Evolutionary conservation across 169 alveolate genomes (phyloP), one percentile per base, ranked within the genome.

Genomic region (Babesia sp.): DNA sequence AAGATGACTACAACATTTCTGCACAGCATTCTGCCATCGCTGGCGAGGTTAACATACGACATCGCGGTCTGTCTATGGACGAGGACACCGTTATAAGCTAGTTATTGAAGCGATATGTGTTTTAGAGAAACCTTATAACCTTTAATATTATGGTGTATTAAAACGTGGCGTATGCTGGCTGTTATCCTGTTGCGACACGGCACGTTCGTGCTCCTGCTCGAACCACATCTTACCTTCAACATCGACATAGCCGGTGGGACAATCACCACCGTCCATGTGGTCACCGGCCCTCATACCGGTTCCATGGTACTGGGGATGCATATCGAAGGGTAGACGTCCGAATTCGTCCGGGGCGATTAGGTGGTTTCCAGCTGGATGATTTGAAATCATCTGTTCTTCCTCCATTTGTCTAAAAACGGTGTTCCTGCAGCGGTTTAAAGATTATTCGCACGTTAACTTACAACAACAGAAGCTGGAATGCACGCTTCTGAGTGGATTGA

Each of bases 151-250:
- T 50, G 8, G 34, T 4, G 39, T 56, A 14, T 41, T 55, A 29
- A 77, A 77, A 16, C 86, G 58, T 45, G 86, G 86, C 3, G 86
- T 77, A 22, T 18, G 33, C 18, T 28, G 24, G 22, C 26, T 74
- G 64, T 41, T 53, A 1, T 34, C 48, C 5, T 20, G 34, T 46
- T 68, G 76, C 22, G 71, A 48, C 31, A 12, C 18, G 1, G 34
- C 20, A 9, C 42, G 24, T 14, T 57, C 67, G 34, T 54, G 56
- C 64, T 57, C 70, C 28, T 55, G 22, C 29, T 56, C 76, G 39
- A 77, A 77, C 86, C 86, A 77, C 71, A 77, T 68, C 22, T 48
- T 66, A 18, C 86, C 86, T 67, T 77, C 86, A 2, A 77, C 80
- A 34, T 77, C 74, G 9, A 67, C 29, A 39, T 51, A 68, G 22